These are phyloP conservation scores for Ballota nigra DNA, from an alignment of 257 asterid genomes.

Conservation along the genomic window DNA sequence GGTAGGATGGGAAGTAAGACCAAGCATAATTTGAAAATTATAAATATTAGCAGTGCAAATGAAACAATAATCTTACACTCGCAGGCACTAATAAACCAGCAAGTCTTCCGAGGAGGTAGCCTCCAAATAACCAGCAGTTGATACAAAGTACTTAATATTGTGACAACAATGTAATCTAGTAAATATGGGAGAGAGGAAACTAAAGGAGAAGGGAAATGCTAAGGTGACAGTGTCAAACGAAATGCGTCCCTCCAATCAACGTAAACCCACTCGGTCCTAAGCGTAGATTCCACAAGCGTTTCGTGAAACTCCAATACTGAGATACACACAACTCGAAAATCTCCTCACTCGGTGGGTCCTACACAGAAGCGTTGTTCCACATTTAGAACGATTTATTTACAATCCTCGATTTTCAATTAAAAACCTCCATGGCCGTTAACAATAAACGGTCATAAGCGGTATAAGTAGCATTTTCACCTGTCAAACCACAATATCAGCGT, in stretches of 20 bases:
- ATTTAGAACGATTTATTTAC: slow-evolving; percentile 39
- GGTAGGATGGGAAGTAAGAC: background rate
- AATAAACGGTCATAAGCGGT: slow-evolving; percentile 32
- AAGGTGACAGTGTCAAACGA: slow-evolving; percentile 20
- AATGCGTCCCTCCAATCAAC: slow-evolving; percentile 17
- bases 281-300: slow-evolving; percentile 23
- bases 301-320: slow-evolving; percentile 30
- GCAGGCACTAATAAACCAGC: slow-evolving; percentile 10
- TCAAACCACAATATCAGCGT: slow-evolving; percentile 38
- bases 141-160: slow-evolving; percentile 26
- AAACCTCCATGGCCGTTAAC: slow-evolving; percentile 31
- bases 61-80: slow-evolving; percentile 12
- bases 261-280: slow-evolving; percentile 34
- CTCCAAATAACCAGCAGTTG: slow-evolving; percentile 22
- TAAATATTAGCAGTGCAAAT: slow-evolving; percentile 4
- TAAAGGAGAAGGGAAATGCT: slow-evolving; percentile 12
- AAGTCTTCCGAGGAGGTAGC: slow-evolving; percentile 21
- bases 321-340: slow-evolving; percentile 21
- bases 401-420: slow-evolving; percentile 20
- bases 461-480: slow-evolving; percentile 62
- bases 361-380: slow-evolving; percentile 52
- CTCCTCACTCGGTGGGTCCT: slow-evolving; percentile 41
- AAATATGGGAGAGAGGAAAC: slow-evolving; percentile 17
- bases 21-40: slow-evolving; percentile 10
- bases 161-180: slow-evolving; percentile 20